Conservation (phyloP, 2,329 filamentous ascomycete genomes). For the Ophiobolus disseminans region DNA sequence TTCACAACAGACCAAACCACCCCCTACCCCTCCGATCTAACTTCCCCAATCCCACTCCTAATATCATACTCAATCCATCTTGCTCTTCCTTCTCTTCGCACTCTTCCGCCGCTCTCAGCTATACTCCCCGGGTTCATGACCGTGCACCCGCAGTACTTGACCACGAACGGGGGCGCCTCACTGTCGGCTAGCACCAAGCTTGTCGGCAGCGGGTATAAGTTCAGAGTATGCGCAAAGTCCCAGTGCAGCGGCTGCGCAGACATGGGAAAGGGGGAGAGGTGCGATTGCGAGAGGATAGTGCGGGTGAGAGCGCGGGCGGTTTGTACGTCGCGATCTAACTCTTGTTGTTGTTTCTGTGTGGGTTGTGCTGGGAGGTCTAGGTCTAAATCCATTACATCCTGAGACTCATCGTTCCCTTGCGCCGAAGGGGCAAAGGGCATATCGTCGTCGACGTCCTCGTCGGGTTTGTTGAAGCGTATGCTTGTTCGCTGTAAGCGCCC, state of each 20-base stretch:
- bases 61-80: slow-evolving; percentile 85
- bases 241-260: slow-evolving; percentile 81
- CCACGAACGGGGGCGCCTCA: slow-evolving; percentile 79
- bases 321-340: slow-evolving; percentile 44
- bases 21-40: slow-evolving; percentile 36
- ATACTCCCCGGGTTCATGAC: slow-evolving; percentile 91
- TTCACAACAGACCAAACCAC: too few species aligned
- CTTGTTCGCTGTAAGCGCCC: slow-evolving; percentile 78
- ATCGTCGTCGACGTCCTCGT: slow-evolving; percentile 43
- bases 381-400: slow-evolving; percentile 58
- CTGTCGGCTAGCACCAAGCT: slow-evolving; percentile 83
- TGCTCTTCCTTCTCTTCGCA: slow-evolving; percentile 68
- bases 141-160: slow-evolving; percentile 94
- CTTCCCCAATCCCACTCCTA: slow-evolving; percentile 30
- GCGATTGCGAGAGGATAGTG: slow-evolving; percentile 88
- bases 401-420: slow-evolving; percentile 15
- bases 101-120: slow-evolving; percentile 64
- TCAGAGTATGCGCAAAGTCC: slow-evolving; percentile 80
- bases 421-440: slow-evolving; percentile 25
- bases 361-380: slow-evolving; percentile 19
- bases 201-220: slow-evolving; percentile 87
- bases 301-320: slow-evolving; percentile 82
- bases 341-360: slow-evolving; percentile 22
- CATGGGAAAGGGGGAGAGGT: slow-evolving; percentile 86
- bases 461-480: slow-evolving; percentile 69